A percentile compares a stretch with the other conserved stretches of the same genome.
These are phyloP conservation scores for Tricholoma matsutake DNA, from an alignment of 768 basidiomycete species.

Conservation along the genomic window DNA sequence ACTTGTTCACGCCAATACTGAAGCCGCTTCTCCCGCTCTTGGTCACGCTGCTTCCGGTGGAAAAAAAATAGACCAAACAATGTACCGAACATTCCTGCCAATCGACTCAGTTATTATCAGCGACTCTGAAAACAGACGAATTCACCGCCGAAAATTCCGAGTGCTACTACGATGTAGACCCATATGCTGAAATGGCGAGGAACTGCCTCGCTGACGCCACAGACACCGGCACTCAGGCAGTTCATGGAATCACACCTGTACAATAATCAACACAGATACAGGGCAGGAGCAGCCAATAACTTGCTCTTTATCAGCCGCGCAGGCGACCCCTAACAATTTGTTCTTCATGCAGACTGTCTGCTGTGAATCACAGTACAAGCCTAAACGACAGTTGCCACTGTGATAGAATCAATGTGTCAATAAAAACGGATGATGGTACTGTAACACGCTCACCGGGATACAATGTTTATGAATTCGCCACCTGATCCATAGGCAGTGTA, in stretches of 20 bases:
- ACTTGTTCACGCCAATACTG: conserved; percentile 93
- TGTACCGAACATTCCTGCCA: conserved; percentile 70
- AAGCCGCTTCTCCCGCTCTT: conserved; percentile 77
- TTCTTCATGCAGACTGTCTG: conserved; percentile 53
- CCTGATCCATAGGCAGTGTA: conserved; percentile 67
- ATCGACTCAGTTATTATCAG: neutral
- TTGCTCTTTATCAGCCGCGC: conserved; percentile 52
- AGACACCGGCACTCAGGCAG: conserved; percentile 58
- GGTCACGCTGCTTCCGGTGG: conserved; percentile 68
- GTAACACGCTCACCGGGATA: conserved; percentile 59
- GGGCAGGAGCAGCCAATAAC: conserved; percentile 11
- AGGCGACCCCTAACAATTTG: conserved; percentile 56
- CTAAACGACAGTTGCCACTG: conserved; percentile 71
- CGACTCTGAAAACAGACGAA: conserved; percentile 2
- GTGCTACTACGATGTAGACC: conserved; percentile 69
- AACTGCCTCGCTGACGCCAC: conserved; percentile 56
- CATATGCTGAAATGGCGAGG: conserved; percentile 62
- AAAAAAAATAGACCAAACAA: conserved; percentile 65
- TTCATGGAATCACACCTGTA: conserved; percentile 74
- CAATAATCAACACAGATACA: neutral
- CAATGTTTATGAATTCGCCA: conserved; percentile 70
- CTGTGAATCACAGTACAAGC: conserved; percentile 72
- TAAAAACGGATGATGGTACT: neutral
- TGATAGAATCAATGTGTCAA: neutral
- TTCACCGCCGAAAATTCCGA: conserved; percentile 73